Percentiles rank a stretch among this genome's conserved stretches.
Conservation (phyloP, 2,329 filamentous ascomycete species). For the Keithomyces neogunnii region DNA sequence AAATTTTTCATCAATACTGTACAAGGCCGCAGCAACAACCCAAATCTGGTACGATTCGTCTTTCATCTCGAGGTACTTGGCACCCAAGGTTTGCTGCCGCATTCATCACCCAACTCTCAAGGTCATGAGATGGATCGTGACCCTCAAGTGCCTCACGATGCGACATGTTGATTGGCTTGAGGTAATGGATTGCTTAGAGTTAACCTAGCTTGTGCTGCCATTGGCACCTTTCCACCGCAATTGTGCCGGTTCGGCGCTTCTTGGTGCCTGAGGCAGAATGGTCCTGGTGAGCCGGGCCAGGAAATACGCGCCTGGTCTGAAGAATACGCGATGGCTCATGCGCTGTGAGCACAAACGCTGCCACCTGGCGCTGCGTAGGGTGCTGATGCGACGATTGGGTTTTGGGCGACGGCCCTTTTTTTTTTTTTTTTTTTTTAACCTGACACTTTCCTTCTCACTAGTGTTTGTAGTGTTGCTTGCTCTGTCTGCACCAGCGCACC, state of each 20-base stretch:
- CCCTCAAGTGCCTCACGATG: slow-evolving; percentile 1
- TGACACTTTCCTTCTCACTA: background rate
- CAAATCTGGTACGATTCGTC: no score
- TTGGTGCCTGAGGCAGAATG: slow-evolving; percentile 22
- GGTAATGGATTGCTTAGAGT: slow-evolving; percentile 1
- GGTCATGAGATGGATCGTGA: slow-evolving; percentile 4
- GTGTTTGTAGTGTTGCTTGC: background rate
- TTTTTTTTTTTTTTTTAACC: background rate
- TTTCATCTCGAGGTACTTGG: background rate
- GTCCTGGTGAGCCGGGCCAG: slow-evolving; percentile 9
- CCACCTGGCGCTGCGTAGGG: no score
- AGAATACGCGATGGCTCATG: slow-evolving; percentile 13
- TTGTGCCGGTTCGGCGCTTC: slow-evolving; percentile 15
- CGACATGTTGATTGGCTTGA: background rate
- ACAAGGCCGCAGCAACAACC: no score
- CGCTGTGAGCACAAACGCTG: background rate
- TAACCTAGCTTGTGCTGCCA: slow-evolving; percentile 4
- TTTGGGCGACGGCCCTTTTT: background rate
- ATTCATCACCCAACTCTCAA: background rate
- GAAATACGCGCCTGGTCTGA: slow-evolving; percentile 19
- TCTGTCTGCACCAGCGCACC: background rate
- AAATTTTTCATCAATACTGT: no score
- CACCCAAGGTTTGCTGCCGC: background rate
- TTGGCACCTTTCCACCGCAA: slow-evolving; percentile 5
- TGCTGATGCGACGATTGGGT: background rate